These are phyloP conservation scores for Apophysomyces elegans DNA, from an alignment of 371 early-diverging fungal genomes.

Conservation along the genomic window DNA sequence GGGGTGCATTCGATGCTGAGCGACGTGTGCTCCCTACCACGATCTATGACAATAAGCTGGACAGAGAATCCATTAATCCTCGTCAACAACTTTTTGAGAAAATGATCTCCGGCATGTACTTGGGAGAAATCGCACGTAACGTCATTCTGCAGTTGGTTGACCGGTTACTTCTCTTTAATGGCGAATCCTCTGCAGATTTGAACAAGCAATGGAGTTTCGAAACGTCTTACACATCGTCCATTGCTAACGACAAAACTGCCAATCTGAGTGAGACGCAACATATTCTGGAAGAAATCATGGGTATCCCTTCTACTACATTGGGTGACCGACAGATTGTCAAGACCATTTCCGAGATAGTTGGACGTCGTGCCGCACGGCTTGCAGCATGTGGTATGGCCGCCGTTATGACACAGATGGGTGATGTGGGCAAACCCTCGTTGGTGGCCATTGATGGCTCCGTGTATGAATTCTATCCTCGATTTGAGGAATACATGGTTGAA, in stretches of 20 bases:
- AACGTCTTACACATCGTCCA: conserved; percentile 87
- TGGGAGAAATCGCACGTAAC: conserved; percentile 90
- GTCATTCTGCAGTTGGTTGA: conserved; percentile 78
- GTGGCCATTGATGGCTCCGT: conserved; percentile 83
- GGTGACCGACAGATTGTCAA: conserved; percentile 82
- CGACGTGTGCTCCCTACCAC: conserved; percentile 78
- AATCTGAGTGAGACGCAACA: conserved; percentile 72
- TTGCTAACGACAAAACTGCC: conserved; percentile 76
- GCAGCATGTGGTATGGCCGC: conserved; percentile 87
- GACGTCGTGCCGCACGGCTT: conserved; percentile 86
- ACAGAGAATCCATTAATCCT: conserved; percentile 82
- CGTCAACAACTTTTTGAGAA: conserved; percentile 88
- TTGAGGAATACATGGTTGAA: conserved; percentile 72
- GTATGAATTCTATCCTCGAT: conserved; percentile 85
- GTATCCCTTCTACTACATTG: conserved; percentile 69
- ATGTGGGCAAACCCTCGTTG: conserved; percentile 58
- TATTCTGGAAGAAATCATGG: conserved; percentile 78
- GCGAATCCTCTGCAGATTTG: conserved; percentile 66
- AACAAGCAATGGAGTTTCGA: conserved; percentile 81
- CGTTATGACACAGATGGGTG: conserved; percentile 67
- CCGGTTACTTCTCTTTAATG: conserved; percentile 78
- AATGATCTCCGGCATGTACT: conserved; percentile 92
- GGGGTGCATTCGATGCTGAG: conserved; percentile 86
- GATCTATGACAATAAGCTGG: conserved; percentile 81
- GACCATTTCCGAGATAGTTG: conserved; percentile 80